phyloP scores from a whole-genome alignment of 257 asterid species.

The Solanum chiquidenum region DNA sequence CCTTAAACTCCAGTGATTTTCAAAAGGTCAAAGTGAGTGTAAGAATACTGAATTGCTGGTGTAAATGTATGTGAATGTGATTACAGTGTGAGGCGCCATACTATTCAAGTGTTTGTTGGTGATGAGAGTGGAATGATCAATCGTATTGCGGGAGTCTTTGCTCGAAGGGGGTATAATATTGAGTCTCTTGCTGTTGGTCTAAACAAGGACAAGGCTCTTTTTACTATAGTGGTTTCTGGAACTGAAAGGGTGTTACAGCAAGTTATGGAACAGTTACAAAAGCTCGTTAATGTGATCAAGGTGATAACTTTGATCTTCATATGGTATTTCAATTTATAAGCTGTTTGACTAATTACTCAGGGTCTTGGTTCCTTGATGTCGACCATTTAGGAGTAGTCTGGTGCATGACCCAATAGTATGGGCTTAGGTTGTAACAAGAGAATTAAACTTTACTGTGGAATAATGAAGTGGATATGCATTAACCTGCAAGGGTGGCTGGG shows the following conservation, averaged over 20 bases:
- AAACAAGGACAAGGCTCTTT: slow-evolving; percentile 90
- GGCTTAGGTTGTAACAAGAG: neutral
- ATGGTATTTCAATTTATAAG: neutral
- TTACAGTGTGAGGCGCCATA: slow-evolving; percentile 70
- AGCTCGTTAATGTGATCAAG: slow-evolving; percentile 89
- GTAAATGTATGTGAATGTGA: neutral
- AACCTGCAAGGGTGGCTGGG: neutral
- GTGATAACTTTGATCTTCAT: slow-evolving; percentile 13
- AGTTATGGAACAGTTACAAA: slow-evolving; percentile 88
- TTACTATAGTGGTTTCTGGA: slow-evolving; percentile 88
- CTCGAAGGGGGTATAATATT: slow-evolving; percentile 91
- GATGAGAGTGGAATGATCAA: slow-evolving; percentile 99
- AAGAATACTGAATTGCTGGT: neutral
- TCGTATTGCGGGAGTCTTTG: slow-evolving; percentile 95
- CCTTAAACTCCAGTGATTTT: neutral
- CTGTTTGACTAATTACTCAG: neutral
- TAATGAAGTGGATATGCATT: neutral
- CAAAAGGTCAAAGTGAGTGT: neutral
- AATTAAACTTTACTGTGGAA: neutral
- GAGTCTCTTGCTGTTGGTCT: slow-evolving; percentile 98
- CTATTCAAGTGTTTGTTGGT: slow-evolving; percentile 87
- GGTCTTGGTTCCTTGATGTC: neutral
- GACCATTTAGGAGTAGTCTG: neutral
- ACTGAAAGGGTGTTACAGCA: slow-evolving; percentile 70
- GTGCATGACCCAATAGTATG: neutral